A percentile compares a stretch with the other conserved stretches of the same genome.
Conservation (phyloP, 2,329 filamentous ascomycete genomes). For the Fusarium sublunatum region DNA sequence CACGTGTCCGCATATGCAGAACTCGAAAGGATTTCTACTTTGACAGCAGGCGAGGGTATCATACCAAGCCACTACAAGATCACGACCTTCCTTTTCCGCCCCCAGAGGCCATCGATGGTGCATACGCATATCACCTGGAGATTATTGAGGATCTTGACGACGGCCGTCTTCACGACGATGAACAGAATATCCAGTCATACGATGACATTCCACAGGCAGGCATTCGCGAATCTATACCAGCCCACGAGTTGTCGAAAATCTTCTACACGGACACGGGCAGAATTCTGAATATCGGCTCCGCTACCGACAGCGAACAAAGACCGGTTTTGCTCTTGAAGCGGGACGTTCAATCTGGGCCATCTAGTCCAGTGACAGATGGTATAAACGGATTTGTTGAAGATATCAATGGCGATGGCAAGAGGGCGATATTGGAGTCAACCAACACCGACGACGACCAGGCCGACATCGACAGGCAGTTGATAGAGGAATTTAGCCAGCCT, state of each 20-base stretch:
- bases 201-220: slow-evolving; percentile 58
- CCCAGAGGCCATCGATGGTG: slow-evolving; percentile 4
- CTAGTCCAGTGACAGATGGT: slow-evolving; percentile 1
- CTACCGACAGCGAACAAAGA: slow-evolving; percentile 60
- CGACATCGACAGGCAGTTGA: slow-evolving; percentile 60
- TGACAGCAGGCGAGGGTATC: slow-evolving; percentile 37
- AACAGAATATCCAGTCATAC: slow-evolving; percentile 50
- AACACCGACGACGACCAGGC: slow-evolving; percentile 53
- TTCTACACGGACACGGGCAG: slow-evolving; percentile 94
- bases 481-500: slow-evolving; percentile 30
- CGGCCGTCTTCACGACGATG: slow-evolving; percentile 62
- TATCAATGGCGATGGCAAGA: slow-evolving; percentile 42
- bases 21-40: slow-evolving; percentile 59
- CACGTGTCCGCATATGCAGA: slow-evolving; percentile 81
- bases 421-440: slow-evolving; percentile 27
- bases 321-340: slow-evolving; percentile 52
- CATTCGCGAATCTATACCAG: slow-evolving; percentile 64
- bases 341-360: slow-evolving; percentile 35
- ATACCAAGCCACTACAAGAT: slow-evolving; percentile 2
- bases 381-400: slow-evolving; percentile 56
- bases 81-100: slow-evolving; percentile 1
- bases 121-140: slow-evolving; percentile 81
- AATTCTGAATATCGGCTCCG: slow-evolving; percentile 79
- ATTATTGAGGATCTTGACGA: slow-evolving; percentile 83
- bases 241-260: slow-evolving; percentile 80